Evolutionary conservation across 345 rosid species (phyloP).

Genomic region (Conringia planisiliqua): DNA sequence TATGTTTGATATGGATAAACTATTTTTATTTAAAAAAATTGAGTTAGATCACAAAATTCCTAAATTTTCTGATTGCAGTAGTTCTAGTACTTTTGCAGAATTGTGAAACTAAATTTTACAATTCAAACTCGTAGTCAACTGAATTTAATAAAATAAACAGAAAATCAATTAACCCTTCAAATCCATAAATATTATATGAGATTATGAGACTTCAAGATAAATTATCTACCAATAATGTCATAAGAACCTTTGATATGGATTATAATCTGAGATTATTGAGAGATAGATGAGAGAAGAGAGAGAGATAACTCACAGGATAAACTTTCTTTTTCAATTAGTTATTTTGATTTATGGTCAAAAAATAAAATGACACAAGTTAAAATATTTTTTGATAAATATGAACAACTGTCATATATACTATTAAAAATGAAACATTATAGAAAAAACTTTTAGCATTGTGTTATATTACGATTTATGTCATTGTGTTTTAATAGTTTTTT

Average conservation of each 20-base stretch:
- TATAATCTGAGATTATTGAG: not conserved
- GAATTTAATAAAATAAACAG: not conserved
- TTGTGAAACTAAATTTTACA: not conserved
- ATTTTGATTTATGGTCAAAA: not conserved
- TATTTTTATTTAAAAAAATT: too few relatives aligned
- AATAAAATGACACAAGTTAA: not conserved
- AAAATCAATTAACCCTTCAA: too few relatives aligned
- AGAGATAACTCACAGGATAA: not conserved
- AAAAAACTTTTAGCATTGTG: too few relatives aligned
- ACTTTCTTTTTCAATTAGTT: not conserved
- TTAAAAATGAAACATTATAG: too few relatives aligned
- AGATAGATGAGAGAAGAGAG: too few relatives aligned
- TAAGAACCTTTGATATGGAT: not conserved
- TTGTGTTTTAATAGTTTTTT: too few relatives aligned
- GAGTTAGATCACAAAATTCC: too few relatives aligned
- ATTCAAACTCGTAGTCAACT: not conserved
- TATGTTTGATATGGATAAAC: too few relatives aligned
- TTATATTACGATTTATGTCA: too few relatives aligned
- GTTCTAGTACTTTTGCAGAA: too few relatives aligned
- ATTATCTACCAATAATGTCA: not conserved
- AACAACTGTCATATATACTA: too few relatives aligned
- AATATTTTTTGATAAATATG: not conserved
- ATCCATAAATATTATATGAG: not conserved
- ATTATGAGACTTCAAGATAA: not conserved
- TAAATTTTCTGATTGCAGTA: too few relatives aligned